Base-by-base conservation (phyloP, 1,284 basidiomycete species). In the Exobasidium rhododendri region DNA sequence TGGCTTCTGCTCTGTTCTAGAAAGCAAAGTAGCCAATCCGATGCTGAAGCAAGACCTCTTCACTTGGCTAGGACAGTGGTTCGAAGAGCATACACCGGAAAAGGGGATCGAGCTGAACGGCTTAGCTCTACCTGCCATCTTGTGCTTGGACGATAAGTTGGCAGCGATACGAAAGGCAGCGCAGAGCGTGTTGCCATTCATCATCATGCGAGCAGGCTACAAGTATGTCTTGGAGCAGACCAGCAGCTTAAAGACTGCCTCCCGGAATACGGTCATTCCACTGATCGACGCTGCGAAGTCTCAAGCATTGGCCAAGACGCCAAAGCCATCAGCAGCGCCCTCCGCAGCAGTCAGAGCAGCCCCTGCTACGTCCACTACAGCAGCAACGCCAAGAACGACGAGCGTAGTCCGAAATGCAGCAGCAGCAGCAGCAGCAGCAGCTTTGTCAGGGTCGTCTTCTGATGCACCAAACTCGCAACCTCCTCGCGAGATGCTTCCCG, bases 81-180 rank as follows among this genome's bases (percentile, higher is more conserved):
- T 92, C 75, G 87, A 87, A 68, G 86, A 85, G 54, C 85, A 88
- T 58, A 83, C 85, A 11, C 73, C 81, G 1, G 71, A 71, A 43
- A 74, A 73, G 29, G 75, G 79, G 7, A 80, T 90, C n/a, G 96
- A 98, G 76, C 82, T 98, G 22, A 84, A 84, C 35, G 83, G 85
- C 47, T 88, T 93, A 83, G 86, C 86, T 4, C 79, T 84, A 3
- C 84, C 87, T 0, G 82, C 92, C n/a, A 85, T 99, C 13, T 81
- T 84, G 6, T 92, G 88, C 67, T 85, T 98, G 22, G 96, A 99
- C 75, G 96, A 98, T 80, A 87, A 93, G 47, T 94, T 84, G 70
- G 86, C 85, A 4, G 94, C 98, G 70, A 91, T 98, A 4, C 87
- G 96, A 64, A 97, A 97, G 81, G 88, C 87, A 10, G 92, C 94